Percentiles rank a stretch among this genome's conserved stretches.
Evolutionary conservation across 176 grass and related monocot species (phyloP).

Genomic region (Pontederia crassipes): DNA sequence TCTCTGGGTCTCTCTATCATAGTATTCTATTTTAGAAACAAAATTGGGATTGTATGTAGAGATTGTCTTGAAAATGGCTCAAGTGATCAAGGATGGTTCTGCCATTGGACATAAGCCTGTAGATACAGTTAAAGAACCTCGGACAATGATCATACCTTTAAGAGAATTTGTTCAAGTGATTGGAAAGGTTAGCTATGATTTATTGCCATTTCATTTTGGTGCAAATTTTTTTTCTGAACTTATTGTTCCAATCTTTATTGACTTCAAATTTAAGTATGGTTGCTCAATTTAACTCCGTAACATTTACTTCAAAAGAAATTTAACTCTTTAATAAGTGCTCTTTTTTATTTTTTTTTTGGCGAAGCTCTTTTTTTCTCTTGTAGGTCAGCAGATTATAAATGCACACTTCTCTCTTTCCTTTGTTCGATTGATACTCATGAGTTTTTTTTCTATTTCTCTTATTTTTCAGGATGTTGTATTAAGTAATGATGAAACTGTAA

Average conservation of each 20-base stretch:
- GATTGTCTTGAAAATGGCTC: constrained; percentile 94
- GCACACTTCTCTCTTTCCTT: constrained; percentile 2
- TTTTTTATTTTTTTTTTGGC: not conserved
- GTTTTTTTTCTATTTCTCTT: constrained; percentile 17
- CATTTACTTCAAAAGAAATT: not conserved
- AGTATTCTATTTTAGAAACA: constrained; percentile 13
- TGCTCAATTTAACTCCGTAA: not conserved
- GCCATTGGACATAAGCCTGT: constrained; percentile 34
- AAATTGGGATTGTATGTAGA: constrained; percentile 32
- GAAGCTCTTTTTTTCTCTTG: not conserved
- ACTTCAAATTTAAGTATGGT: not conserved
- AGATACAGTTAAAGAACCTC: constrained; percentile 54
- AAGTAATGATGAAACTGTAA: constrained; percentile 54
- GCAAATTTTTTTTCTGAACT: not conserved
- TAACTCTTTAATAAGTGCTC: not conserved
- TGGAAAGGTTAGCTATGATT: constrained; percentile 54
- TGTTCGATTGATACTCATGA: not conserved
- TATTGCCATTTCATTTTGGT: constrained; percentile 4
- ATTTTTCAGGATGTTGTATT: constrained; percentile 57
- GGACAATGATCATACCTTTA: constrained; percentile 78
- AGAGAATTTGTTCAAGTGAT: constrained; percentile 77
- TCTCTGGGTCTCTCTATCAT: not conserved
- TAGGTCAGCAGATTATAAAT: not conserved
- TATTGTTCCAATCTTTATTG: not conserved
- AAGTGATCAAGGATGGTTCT: constrained; percentile 58